Evolutionary conservation across 1,139 yeast species (phyloP), one percentile per base, ranked within the genome.

Genomic region (Pichia sp.): DNA sequence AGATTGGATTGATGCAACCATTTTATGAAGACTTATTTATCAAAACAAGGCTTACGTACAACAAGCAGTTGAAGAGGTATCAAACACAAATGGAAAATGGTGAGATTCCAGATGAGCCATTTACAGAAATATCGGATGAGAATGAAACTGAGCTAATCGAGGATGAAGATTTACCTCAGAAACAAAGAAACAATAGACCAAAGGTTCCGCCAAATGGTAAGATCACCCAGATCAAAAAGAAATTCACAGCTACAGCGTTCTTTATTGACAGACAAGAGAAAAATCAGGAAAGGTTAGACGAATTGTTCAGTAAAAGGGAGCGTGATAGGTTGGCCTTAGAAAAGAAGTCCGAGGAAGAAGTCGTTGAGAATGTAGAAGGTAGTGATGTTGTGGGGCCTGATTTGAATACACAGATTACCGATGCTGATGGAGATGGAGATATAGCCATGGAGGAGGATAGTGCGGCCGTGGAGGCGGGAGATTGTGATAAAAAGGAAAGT

Each of bases 191-290:
- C 44, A 69, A 74, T n/a, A 72, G 93, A 45, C 85, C 96, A 1
- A 79, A 91, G 52, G 66, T 91, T 32, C 96, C 97, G 2, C 96
- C 97, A 0, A 86, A 88, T 10, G 98, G 97, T 31, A 88, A 85
- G 56, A 84, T 91, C 27, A 60, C 82, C 0, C 67, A 74, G 2
- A 64, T 77, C 24, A 87, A 85, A 62, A 85, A 80, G 63, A 77
- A 72, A 50, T 55, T 69, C 11, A 59, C 77, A 7, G 63, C 73
- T 1, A 68, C 58, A 32, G 69, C 82, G 0, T 82, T 69, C 50
- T 70, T 69, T 39, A 46, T 72, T 8, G 57, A 51, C 18, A 41
- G 44, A 6, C 59, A 53, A 30, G 55, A 50, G 29, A 40, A 43
- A 15, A 30, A 39, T n/a, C 47, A 45, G 17, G 16, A 21, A 12